Evolutionary conservation across 2,329 filamentous ascomycete species (phyloP), one percentile per base, ranked within the genome.

Genomic region (Tolypocladium guangdongense): DNA sequence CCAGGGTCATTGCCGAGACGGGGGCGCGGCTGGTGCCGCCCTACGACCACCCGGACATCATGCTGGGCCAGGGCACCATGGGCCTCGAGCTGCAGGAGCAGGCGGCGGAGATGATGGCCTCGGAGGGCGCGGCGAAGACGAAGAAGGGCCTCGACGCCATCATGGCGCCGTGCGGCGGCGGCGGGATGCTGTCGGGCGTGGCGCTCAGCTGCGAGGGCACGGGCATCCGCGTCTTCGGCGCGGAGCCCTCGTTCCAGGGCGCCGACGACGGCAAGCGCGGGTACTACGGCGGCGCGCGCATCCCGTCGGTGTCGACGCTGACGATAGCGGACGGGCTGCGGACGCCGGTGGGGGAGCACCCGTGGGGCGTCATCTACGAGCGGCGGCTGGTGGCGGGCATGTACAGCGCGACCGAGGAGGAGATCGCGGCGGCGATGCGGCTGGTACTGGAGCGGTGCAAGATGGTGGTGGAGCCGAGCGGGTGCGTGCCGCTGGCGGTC

Each of bases 61-160:
- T 97, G 53, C 80, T 96, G 0, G 92, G 93, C 0, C 91, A 96
- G 73, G 93, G 92, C n/a, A 97, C 92, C 0, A 76, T 88, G 57
- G 91, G 84, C 0, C 68, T 96, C 6, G 93, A 99, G 69, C 69
- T 96, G 36, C 84, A 90, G 65, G 74, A 79, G 56, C 91, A 97
- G 65, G 87, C 85, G 1, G 68, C 65, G 4, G 74, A 77, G 45
- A 62, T 85, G 57, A 73, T 85, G 43, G 66, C 64, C 7, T 60
- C 60, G 1, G 58, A 56, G 33, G 50, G 54, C 11, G 52, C 58
- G 20, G 56, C 6, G 52, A 52, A 10, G 32, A 54, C 33, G 41
- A 49, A 43, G 20, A 57, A 50, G 48, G 54, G 57, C 30, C 71
- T 90, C 0, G 77, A 90, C 66, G 86, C 83, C 12, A 82, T 96